phyloP scores from a whole-genome alignment of 2,329 filamentous ascomycete genomes.

The Phoma sp. region DNA sequence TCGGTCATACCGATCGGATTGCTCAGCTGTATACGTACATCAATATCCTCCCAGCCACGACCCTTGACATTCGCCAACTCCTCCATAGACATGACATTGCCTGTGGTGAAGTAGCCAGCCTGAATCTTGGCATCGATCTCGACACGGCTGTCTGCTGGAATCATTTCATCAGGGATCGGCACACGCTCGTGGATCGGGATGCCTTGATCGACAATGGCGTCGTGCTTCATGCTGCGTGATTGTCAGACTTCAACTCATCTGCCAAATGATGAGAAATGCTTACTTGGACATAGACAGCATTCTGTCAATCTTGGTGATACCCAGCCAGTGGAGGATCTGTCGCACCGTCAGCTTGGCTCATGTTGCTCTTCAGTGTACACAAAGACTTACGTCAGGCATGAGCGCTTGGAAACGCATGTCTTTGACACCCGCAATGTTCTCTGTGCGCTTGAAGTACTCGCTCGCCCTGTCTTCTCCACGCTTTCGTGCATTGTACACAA shows the following conservation, averaged over 20 bases:
- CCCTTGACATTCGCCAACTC: conserved; percentile 87
- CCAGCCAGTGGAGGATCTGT: conserved; percentile 90
- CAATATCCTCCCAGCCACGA: conserved; percentile 82
- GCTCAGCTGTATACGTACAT: conserved; percentile 46
- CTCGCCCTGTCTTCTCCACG: conserved; percentile 78
- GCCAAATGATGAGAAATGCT: conserved; percentile 38
- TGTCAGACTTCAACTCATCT: conserved; percentile 10
- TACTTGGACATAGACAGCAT: conserved; percentile 99
- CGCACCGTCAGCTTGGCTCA: background rate
- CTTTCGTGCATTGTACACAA: conserved; percentile 81
- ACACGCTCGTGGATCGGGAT: conserved; percentile 89
- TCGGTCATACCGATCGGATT: conserved; percentile 13
- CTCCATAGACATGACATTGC: conserved; percentile 85
- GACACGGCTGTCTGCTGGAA: conserved; percentile 92
- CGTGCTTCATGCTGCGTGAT: conserved; percentile 77
- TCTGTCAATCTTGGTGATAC: conserved; percentile 96
- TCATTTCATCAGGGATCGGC: conserved; percentile 90
- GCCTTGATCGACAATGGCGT: conserved; percentile 83
- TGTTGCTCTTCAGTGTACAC: background rate
- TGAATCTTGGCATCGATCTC: conserved; percentile 99
- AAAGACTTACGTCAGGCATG: conserved; percentile 75
- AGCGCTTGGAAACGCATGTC: conserved; percentile 97
- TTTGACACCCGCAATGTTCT: conserved; percentile 96
- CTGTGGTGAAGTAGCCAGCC: conserved; percentile 84
- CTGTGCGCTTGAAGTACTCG: conserved; percentile 96